These are phyloP conservation scores for Alternaria sp. DNA, from an alignment of 2,329 filamentous ascomycete genomes.

Conservation along the genomic window DNA sequence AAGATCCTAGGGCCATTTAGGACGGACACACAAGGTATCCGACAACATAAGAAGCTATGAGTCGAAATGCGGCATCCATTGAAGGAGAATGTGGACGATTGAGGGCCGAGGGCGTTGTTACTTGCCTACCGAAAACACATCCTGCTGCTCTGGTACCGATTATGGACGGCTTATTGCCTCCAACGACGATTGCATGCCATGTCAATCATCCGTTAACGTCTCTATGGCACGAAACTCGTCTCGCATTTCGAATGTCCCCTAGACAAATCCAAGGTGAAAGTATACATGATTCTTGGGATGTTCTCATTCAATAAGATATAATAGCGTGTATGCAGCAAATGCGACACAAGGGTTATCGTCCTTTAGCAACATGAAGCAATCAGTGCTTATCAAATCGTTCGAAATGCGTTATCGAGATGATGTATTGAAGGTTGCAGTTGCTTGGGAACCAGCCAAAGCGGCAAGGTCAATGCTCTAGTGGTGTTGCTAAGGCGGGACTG, in stretches of 20 bases:
- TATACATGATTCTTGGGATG: neutral
- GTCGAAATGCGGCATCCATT: conserved; percentile 24
- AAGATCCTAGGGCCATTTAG: conserved; percentile 58
- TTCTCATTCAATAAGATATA: rapidly evolving
- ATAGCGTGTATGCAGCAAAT: neutral
- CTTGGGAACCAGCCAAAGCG: neutral
- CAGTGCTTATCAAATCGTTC: neutral
- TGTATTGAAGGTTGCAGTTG: neutral
- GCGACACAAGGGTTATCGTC: neutral
- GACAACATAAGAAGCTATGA: conserved; percentile 30
- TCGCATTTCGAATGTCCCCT: neutral
- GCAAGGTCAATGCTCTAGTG: neutral
- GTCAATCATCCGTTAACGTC: neutral
- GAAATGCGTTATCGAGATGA: neutral
- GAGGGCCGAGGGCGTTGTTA: conserved; percentile 14
- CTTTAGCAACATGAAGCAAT: conserved; percentile 1
- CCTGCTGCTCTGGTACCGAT: conserved; percentile 25
- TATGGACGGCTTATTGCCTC: conserved; percentile 1
- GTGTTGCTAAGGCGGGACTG: neutral
- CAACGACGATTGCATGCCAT: neutral
- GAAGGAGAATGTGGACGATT: conserved; percentile 30
- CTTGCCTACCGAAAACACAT: conserved; percentile 33
- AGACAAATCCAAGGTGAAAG: neutral
- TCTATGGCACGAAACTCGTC: neutral
- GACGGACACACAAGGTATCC: conserved; percentile 35